A percentile compares a stretch with the other conserved stretches of the same genome.
These are phyloP conservation scores for Fomitiporia mediterranea DNA, from an alignment of 1,284 basidiomycete species.

Conservation along the genomic window DNA sequence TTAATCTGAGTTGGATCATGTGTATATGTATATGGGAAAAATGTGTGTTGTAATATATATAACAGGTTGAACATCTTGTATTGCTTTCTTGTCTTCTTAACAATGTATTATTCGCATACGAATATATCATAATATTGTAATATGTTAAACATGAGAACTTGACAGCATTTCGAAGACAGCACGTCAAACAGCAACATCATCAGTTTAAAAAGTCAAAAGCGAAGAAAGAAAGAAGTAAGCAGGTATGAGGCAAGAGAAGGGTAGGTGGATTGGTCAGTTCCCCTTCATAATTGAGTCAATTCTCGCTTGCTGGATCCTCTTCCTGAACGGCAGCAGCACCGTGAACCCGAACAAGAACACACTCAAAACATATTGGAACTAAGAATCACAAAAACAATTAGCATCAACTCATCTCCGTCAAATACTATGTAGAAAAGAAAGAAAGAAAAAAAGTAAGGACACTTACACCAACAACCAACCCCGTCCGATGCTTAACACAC, in stretches of 20 bases:
- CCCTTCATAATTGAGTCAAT: constrained; percentile 74
- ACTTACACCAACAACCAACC: constrained; percentile 49
- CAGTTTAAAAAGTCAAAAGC: no score
- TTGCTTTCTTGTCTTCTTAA: neutral
- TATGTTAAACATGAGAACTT: neutral
- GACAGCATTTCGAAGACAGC: neutral
- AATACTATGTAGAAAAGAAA: constrained; percentile 5
- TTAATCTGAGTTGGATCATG: no score
- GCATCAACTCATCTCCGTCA: constrained; percentile 8
- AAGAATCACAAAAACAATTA: constrained; percentile 12
- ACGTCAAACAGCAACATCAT: no score
- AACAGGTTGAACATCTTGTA: no score
- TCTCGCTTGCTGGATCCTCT: constrained; percentile 55
- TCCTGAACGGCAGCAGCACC: constrained; percentile 47
- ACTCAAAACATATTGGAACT: constrained; percentile 49
- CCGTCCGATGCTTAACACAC: constrained; percentile 53
- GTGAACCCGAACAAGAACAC: constrained; percentile 52
- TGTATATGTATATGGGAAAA: no score
- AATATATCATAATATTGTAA: neutral
- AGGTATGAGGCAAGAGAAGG: neutral
- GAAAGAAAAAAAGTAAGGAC: no score
- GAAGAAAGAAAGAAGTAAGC: no score
- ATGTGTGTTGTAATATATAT: no score
- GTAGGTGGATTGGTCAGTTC: constrained; percentile 4
- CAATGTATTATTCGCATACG: neutral